Evolutionary conservation across 2,329 filamentous ascomycete species (phyloP).

Genomic region (Reticulascus tulasneorum): DNA sequence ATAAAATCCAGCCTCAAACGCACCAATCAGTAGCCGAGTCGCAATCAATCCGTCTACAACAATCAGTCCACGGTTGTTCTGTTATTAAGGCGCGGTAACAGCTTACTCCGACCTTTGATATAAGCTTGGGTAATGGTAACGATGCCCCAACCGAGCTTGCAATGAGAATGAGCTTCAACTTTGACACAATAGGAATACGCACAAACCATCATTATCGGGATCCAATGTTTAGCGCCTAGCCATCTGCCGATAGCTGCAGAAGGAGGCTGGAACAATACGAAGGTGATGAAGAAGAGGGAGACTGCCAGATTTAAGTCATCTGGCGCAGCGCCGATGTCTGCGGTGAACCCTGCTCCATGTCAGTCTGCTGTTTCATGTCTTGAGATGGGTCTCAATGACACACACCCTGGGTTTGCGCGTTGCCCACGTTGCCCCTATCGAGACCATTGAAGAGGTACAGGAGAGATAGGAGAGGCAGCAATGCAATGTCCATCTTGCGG

Average conservation of each 20-base stretch:
- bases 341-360: conserved; percentile 37
- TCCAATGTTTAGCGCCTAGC: conserved; percentile 46
- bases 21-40: conserved; percentile 18
- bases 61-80: neutral
- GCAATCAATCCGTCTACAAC: conserved; percentile 16
- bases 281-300: conserved; percentile 54
- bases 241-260: conserved; percentile 40
- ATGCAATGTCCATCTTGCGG: conserved; percentile 29
- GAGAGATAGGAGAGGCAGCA: conserved; percentile 33
- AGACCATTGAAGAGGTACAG: conserved; percentile 38
- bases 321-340: conserved; percentile 47
- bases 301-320: conserved; percentile 52
- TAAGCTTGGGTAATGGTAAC: conserved; percentile 25
- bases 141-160: conserved; percentile 23
- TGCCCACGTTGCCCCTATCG: conserved; percentile 36
- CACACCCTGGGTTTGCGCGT: conserved; percentile 33
- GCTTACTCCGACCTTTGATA: conserved; percentile 20
- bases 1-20: conserved; percentile 49
- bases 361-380: neutral
- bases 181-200: conserved; percentile 34
- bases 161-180: too few relatives aligned
- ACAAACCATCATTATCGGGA: conserved; percentile 53
- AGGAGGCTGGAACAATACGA: conserved; percentile 53
- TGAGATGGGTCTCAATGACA: conserved; percentile 6
- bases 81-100: conserved; percentile 23